Conservation (phyloP, 768 basidiomycete species). For the Clitopilus hobsonii region DNA sequence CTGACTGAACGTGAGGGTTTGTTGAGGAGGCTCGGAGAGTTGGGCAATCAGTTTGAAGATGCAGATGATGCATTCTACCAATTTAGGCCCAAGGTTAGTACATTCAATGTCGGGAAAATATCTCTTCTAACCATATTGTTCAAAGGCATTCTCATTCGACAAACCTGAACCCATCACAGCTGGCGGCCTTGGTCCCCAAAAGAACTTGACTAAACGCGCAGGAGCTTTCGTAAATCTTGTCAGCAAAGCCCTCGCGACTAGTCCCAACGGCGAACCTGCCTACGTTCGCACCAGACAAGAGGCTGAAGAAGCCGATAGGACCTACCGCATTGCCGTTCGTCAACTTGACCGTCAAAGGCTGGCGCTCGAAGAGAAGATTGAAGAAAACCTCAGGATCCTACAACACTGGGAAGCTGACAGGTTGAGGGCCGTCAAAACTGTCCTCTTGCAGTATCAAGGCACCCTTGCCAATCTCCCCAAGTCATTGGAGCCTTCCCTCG, state of each 20-base stretch:
- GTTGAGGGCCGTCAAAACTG: slow-evolving; percentile 80
- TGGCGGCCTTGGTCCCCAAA: slow-evolving; percentile 26
- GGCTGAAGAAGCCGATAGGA: slow-evolving; percentile 75
- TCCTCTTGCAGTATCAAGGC: slow-evolving; percentile 83
- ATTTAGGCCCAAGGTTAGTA: slow-evolving; percentile 70
- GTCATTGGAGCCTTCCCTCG: slow-evolving; percentile 56
- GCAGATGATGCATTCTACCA: slow-evolving; percentile 81
- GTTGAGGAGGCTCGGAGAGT: slow-evolving; percentile 71
- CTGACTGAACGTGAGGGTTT: slow-evolving; percentile 59
- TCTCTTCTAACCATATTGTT: background rate
- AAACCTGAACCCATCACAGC: slow-evolving; percentile 14
- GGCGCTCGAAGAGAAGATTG: slow-evolving; percentile 79
- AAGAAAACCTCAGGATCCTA: slow-evolving; percentile 73
- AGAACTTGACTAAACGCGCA: slow-evolving; percentile 64
- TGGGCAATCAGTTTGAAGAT: slow-evolving; percentile 77
- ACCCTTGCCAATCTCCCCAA: slow-evolving; percentile 71
- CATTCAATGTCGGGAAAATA: background rate
- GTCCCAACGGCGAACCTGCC: slow-evolving; percentile 52
- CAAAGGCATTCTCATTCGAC: slow-evolving; percentile 58
- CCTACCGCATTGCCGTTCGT: slow-evolving; percentile 77
- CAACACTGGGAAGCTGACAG: slow-evolving; percentile 87
- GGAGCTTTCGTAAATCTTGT: slow-evolving; percentile 67
- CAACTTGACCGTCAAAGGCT: slow-evolving; percentile 83
- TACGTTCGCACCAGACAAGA: slow-evolving; percentile 71
- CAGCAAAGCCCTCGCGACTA: slow-evolving; percentile 59